Conservation (phyloP, 352 stramenopile genomes). For the Pythium graminicola region DNA sequence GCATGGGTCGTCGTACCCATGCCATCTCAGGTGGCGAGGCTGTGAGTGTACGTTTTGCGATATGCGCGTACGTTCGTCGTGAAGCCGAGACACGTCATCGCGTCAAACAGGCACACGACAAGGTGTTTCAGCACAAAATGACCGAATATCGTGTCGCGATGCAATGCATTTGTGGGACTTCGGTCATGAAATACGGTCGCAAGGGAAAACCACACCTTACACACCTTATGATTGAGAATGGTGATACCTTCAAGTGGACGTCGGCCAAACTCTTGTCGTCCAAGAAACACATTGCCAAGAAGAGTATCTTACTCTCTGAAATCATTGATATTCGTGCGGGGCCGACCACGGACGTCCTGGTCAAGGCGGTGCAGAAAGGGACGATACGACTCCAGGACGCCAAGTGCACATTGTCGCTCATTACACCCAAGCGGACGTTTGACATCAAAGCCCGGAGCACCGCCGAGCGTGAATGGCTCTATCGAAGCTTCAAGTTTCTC, state of each 20-base stretch:
- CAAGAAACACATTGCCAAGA: slow-evolving; percentile 32
- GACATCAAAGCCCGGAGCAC: slow-evolving; percentile 66
- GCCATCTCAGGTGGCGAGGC: slow-evolving; percentile 27
- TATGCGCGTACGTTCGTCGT: slow-evolving; percentile 48
- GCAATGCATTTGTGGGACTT: slow-evolving; percentile 65
- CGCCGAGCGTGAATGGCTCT: slow-evolving; percentile 70
- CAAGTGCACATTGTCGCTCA: slow-evolving; percentile 71
- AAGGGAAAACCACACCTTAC: slow-evolving; percentile 73
- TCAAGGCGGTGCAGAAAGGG: slow-evolving; percentile 61
- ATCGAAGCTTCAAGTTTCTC: slow-evolving; percentile 65
- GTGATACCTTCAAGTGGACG: slow-evolving; percentile 72
- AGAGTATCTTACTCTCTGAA: slow-evolving; percentile 50
- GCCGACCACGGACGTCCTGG: slow-evolving; percentile 55
- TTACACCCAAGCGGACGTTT: slow-evolving; percentile 65
- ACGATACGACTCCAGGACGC: slow-evolving; percentile 46
- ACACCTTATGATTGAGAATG: slow-evolving; percentile 71
- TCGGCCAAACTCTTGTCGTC: slow-evolving; percentile 45
- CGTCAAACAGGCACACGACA: slow-evolving; percentile 40
- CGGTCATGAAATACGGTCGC: slow-evolving; percentile 73
- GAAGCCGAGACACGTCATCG: slow-evolving; percentile 37
- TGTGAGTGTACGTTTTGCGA: slow-evolving; percentile 55
- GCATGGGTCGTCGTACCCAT: slow-evolving; percentile 25
- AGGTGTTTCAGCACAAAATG: slow-evolving; percentile 69
- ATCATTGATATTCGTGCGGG: slow-evolving; percentile 52
- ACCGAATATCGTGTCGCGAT: slow-evolving; percentile 78